These are phyloP conservation scores for Dactylis glomerata DNA, from an alignment of 176 grass and related monocot species.

Conservation along the genomic window DNA sequence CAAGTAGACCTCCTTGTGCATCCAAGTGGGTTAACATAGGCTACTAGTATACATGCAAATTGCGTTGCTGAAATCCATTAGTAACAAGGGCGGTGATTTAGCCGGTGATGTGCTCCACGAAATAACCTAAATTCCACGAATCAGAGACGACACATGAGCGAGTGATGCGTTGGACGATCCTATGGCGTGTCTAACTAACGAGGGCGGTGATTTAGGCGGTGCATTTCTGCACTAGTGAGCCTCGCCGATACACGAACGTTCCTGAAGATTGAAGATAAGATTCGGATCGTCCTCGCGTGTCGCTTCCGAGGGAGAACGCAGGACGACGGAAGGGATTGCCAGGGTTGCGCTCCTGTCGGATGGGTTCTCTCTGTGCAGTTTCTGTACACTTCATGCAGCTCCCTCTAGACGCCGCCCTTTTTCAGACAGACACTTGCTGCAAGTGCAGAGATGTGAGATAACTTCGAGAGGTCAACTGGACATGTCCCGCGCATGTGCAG, in stretches of 20 bases:
- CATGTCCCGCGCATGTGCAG: background rate
- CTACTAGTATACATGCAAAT: background rate
- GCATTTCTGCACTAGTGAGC: background rate
- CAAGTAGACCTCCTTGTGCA: background rate
- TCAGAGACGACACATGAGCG: background rate
- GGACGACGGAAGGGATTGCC: conserved; percentile 2
- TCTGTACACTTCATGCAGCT: too few relatives aligned
- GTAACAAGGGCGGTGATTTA: too few relatives aligned
- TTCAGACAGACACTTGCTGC: background rate
- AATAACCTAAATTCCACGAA: background rate
- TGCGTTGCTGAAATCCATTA: background rate
- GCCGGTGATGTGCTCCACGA: too few relatives aligned
- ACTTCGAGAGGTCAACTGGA: background rate
- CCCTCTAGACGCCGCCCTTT: background rate
- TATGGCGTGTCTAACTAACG: background rate
- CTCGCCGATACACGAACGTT: background rate
- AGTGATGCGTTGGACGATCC: background rate
- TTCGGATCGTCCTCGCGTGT: background rate
- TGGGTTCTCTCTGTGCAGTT: conserved; percentile 1
- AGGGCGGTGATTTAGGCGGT: conserved; percentile 34
- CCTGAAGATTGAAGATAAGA: conserved; percentile 16
- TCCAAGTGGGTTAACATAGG: background rate
- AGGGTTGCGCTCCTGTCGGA: background rate
- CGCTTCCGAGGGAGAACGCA: background rate
- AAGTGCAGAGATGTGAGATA: background rate